Base-by-base conservation (phyloP, 2,329 filamentous ascomycete species). In the Talaromyces sp. region DNA sequence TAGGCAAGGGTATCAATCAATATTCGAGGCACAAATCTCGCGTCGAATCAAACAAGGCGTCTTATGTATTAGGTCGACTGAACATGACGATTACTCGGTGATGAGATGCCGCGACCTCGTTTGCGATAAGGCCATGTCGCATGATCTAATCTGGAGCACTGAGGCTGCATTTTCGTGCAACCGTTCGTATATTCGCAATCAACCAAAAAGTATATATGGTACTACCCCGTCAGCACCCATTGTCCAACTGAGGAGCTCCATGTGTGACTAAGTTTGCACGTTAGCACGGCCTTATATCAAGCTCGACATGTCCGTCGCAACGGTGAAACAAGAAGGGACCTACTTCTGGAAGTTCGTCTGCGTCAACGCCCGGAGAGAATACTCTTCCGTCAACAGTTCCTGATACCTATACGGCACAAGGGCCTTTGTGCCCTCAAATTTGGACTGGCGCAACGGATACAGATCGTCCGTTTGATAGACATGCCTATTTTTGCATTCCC, bases 401-500 rank as follows among this genome's bases (percentile, higher is more conserved):
- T 75, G 70, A 61, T 79, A 81, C 31, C 72, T 71, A 63, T 74
- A 80, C 3, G 91, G 91, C 25, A 95, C 83, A 67, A 82, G 83
- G 25, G 89, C 89, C 12, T 82, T 77, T 1, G 90, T 86, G 21
- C 89, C 90, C 77, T 95, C 91, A 68, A 91, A 95, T 66, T 84
- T 83, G 28, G 86, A 89, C 71, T 86, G 81, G 16, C 90, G 83
- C 81, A 95, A 80, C 3, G 91, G 91, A 76, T 87, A 95, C 12
- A 95, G 79, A 68, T 95, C 89, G n/a, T 79, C 78, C 28, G 84
- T 86, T 46, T 79, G 76, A 74, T 95, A 95, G 52, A 82, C 79
- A 76, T 96, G 91, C 69, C 83, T 83, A 72, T 95, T 93, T 79
- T 93, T 93, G 78, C 90, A 93, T 70, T 85, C 86, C 85, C 88